Evolutionary conservation across 495 filamentous ascomycete genomes (phyloP).

Genomic region (Penicillium soppii): DNA sequence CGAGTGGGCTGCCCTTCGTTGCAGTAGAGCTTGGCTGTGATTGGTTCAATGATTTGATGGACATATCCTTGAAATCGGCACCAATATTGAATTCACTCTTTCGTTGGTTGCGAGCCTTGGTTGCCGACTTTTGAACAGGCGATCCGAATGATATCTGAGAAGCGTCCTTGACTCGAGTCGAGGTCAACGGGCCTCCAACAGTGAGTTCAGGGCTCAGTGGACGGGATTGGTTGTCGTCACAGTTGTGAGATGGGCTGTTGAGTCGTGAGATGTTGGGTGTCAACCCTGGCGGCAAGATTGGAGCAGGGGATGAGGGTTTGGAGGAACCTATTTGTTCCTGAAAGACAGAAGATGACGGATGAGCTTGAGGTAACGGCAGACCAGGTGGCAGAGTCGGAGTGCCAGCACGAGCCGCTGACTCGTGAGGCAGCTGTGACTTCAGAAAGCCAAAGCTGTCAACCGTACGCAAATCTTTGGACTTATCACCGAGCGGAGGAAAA

Average conservation of each 20-base stretch:
- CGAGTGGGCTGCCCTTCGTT: slow-evolving; percentile 34
- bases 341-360: slow-evolving; percentile 44
- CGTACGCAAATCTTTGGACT: slow-evolving; percentile 34
- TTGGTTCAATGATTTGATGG: slow-evolving; percentile 13
- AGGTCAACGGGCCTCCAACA: slow-evolving; percentile 2
- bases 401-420: slow-evolving; percentile 41
- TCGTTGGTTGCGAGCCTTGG: slow-evolving; percentile 26
- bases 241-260: slow-evolving; percentile 30
- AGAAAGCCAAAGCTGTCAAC: slow-evolving; percentile 47
- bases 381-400: slow-evolving; percentile 68
- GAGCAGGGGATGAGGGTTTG: slow-evolving; percentile 33
- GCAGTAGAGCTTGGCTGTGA: slow-evolving; percentile 9
- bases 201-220: slow-evolving; percentile 21
- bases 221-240: slow-evolving; percentile 20
- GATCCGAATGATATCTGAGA: slow-evolving; percentile 45
- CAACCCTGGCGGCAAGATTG: slow-evolving; percentile 34
- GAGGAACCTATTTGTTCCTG: slow-evolving; percentile 36
- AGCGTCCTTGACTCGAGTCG: slow-evolving; percentile 32
- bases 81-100: slow-evolving; percentile 26
- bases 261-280: slow-evolving; percentile 22
- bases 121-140: slow-evolving; percentile 38
- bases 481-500: slow-evolving; percentile 50
- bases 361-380: slow-evolving; percentile 56
- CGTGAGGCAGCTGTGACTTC: slow-evolving; percentile 38
- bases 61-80: slow-evolving; percentile 18